A percentile compares a stretch with the other conserved stretches of the same genome.
phyloP scores from a whole-genome alignment of 129 eudicot genomes.

The Helianthus tuberosus region DNA sequence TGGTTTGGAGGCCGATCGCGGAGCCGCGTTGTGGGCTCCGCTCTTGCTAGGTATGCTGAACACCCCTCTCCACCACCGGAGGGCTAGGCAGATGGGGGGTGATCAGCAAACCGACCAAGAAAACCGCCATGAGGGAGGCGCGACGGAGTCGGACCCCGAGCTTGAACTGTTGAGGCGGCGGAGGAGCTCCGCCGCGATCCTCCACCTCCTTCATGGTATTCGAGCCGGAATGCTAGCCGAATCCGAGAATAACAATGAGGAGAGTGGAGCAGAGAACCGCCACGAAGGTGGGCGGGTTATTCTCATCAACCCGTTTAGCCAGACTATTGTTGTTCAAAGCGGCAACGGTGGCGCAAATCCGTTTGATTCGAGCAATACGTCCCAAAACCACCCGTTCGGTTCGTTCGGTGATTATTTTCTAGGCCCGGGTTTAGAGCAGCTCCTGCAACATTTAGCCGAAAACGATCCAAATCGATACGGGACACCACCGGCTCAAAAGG shows the following conservation, averaged over 20 bases:
- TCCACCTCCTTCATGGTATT: slow-evolving; percentile 66
- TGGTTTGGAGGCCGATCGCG: slow-evolving; percentile 52
- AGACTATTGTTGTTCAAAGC: slow-evolving; percentile 61
- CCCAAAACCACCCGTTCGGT: slow-evolving; percentile 49
- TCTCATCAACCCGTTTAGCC: slow-evolving; percentile 70
- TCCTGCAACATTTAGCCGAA: slow-evolving; percentile 79
- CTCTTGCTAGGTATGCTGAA: slow-evolving; percentile 69
- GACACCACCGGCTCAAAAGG: slow-evolving; percentile 76
- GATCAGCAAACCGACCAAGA: slow-evolving; percentile 44
- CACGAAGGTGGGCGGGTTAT: slow-evolving; percentile 51
- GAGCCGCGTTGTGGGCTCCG: slow-evolving; percentile 78
- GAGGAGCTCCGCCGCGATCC: slow-evolving; percentile 60
- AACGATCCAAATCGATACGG: slow-evolving; percentile 35
- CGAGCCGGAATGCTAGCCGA: slow-evolving; percentile 47
- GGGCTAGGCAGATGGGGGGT: slow-evolving; percentile 44
- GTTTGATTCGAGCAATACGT: slow-evolving; percentile 19
- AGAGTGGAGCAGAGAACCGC: slow-evolving; percentile 18
- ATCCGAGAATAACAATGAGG: slow-evolving; percentile 28
- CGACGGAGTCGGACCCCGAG: slow-evolving; percentile 52
- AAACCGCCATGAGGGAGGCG: slow-evolving; percentile 23
- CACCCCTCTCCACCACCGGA: slow-evolving; percentile 50
- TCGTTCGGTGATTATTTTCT: slow-evolving; percentile 72
- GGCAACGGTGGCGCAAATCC: slow-evolving; percentile 52
- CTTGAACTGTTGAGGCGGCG: slow-evolving; percentile 51
- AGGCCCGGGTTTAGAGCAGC: slow-evolving; percentile 69